Evolutionary conservation across 768 basidiomycete genomes (phyloP), one percentile per base, ranked within the genome.

Genomic region (Suillus lakei): DNA sequence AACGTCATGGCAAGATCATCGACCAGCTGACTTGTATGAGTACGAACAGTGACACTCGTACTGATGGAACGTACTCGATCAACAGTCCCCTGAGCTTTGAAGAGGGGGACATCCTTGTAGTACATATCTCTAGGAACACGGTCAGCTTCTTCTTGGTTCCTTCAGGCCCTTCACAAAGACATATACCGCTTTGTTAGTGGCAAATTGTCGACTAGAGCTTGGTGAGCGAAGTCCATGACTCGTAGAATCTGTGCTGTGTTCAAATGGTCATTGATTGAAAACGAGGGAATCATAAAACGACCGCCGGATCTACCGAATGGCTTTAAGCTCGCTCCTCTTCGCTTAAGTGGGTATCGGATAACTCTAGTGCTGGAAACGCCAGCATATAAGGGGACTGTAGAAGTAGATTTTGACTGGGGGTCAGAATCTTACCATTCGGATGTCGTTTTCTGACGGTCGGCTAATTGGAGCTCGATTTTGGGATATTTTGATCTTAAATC

Each of bases 1-100:
- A 96, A 86, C 0, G 95, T 94, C 0, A 95, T 94, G 1, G 95
- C 93, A 16, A 98, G 78, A 70, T 97, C 93, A 70, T 98, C 96
- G 32, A 97, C 87, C 9, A 98, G 81, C 95, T 97, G 53, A 48
- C n/a, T 44, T 61, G 59, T 41, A 58, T 61, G 41, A 54, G 44
- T 50, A 30, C 38, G 60, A 55, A 66, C 60, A 61, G 4, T 41
- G 44, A 38, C 8, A 34, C 50, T 48, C 39, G 21, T 32, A 18
- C 23, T 43, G 44, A 50, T 51, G 46, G 18, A 30, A 70, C 81
- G 59, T 68, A 93, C 96, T 66, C 82, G 82, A 76, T 98, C 93
- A 1, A 97, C 95, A 0, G 84, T 83, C n/a, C 79, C 77, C 74
- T 99, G 96, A 8, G 80, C 85, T 66, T 83, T 87, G 78, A 97